Base-by-base conservation (phyloP, 1,139 yeast genomes). In the Saccharomyces pastorianus region DNA sequence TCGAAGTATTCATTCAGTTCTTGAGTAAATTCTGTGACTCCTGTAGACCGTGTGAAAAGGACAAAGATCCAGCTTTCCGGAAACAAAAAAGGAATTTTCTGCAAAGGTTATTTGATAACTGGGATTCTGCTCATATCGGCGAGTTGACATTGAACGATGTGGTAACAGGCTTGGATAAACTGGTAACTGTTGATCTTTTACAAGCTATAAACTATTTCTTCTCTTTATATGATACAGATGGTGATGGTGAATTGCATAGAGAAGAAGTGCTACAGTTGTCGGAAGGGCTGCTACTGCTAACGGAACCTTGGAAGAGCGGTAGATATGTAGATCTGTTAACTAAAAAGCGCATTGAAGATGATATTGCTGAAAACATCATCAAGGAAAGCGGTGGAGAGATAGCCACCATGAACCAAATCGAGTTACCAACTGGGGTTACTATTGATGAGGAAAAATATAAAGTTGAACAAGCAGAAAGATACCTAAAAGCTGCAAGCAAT, bases 1-100 rank as follows among this genome's bases (percentile, higher is more conserved):
- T 80, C 63, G 82, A 79, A 27, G 82, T 88, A 1, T 93, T 89
- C 66, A 77, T 77, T 53, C 75, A 79, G 51, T 90, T 93, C 67
- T 78, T 93, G 84, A 75, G 85, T 4, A 91, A 89, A 51, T 76
- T 90, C 13, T 85, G 90, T 56, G 93, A 86, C 64, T 93, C 96
- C 95, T 81, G 81, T 2, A 71, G 73, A 9, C 67, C 76, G 2
- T 71, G 76, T 41, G 71, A 69, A 6, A 69, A 68, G 48, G 71
- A 70, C 41, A 67, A 67, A 17, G 71, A 72, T 52, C 73, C 73
- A 25, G 75, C 76, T 46, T 67, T 62, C 55, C 52, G 58, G 23
- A 56, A 60, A 44, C 71, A 68, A 50, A 65, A 64, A 42, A 53
- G 55, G 32, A 79, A 75, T 52, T 88, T 89, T 65, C 71, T 89